Evolutionary conservation across 768 basidiomycete species (phyloP).

Genomic region (Amanita phalloides): DNA sequence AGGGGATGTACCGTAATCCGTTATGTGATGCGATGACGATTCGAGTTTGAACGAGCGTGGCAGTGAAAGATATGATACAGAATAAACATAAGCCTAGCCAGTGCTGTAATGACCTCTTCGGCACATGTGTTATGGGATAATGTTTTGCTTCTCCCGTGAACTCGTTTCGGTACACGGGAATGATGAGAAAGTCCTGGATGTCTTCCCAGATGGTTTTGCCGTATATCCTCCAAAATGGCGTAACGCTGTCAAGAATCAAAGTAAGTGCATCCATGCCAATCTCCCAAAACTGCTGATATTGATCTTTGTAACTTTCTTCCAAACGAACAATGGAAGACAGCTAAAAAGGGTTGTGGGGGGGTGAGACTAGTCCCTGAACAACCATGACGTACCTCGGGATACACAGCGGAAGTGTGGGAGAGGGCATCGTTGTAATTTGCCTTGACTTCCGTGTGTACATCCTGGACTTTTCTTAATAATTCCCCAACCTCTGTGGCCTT

Average conservation of each 20-base stretch:
- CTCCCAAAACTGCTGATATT: slow-evolving; percentile 76
- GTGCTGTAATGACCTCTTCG: slow-evolving; percentile 54
- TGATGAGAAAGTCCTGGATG: slow-evolving; percentile 69
- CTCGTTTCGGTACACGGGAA: slow-evolving; percentile 76
- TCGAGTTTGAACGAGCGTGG: slow-evolving; percentile 46
- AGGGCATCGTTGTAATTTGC: slow-evolving; percentile 52
- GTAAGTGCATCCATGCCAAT: slow-evolving; percentile 71
- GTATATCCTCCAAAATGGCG: slow-evolving; percentile 74
- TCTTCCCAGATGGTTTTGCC: slow-evolving; percentile 78
- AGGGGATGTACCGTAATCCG: slow-evolving; percentile 45
- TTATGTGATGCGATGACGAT: slow-evolving; percentile 51
- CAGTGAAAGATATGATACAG: slow-evolving; percentile 31
- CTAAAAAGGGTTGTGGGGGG: slow-evolving; percentile 21
- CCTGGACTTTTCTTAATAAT: slow-evolving; percentile 41
- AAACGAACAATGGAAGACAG: slow-evolving; percentile 59
- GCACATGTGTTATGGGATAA: slow-evolving; percentile 48
- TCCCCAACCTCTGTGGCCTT: slow-evolving; percentile 40
- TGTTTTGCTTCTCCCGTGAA: slow-evolving; percentile 70
- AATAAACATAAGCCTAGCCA: slow-evolving; percentile 55
- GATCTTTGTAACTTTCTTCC: slow-evolving; percentile 72
- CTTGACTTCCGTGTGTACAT: slow-evolving; percentile 46
- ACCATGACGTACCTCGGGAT: slow-evolving; percentile 53
- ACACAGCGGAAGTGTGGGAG: slow-evolving; percentile 61
- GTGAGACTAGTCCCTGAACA: neutral
- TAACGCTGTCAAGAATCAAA: slow-evolving; percentile 62